These are phyloP conservation scores for Saccharomycopsis fibuligera DNA, from an alignment of 805 yeast species.

Conservation along the genomic window DNA sequence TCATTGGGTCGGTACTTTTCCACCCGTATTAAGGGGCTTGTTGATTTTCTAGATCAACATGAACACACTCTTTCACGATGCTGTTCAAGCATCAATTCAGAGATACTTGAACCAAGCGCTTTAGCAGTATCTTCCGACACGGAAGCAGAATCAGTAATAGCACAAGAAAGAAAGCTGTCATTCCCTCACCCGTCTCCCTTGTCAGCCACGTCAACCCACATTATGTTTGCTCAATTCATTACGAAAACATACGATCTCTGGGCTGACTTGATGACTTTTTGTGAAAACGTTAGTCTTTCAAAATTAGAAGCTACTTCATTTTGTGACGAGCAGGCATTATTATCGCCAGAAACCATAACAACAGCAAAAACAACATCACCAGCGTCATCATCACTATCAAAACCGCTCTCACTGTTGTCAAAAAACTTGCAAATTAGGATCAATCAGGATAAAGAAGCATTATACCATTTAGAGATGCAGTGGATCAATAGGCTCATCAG, in stretches of 20 bases:
- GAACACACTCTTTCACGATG: neutral
- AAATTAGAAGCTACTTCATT: neutral
- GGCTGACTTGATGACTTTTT: slow-evolving; percentile 1
- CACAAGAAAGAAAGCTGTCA: neutral
- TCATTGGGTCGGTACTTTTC: neutral
- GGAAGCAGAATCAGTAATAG: neutral
- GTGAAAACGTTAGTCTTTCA: neutral
- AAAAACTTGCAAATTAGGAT: too few species aligned
- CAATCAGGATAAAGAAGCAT: too few species aligned
- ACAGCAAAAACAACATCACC: too few species aligned
- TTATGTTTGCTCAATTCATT: neutral
- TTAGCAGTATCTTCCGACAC: neutral
- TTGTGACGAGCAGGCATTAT: too few species aligned
- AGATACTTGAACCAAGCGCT: neutral
- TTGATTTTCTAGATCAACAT: neutral
- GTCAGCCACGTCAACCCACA: too few species aligned
- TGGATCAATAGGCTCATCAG: too few species aligned
- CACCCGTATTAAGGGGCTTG: neutral
- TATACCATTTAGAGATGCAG: too few species aligned
- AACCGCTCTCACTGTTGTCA: too few species aligned
- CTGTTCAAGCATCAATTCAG: neutral
- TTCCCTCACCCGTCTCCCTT: too few species aligned
- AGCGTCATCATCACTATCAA: too few species aligned
- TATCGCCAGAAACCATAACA: too few species aligned
- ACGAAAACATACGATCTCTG: neutral